Percentiles rank a stretch among this genome's conserved stretches.
Evolutionary conservation across 331 rosid genomes (phyloP).

Genomic region (Phaseolus coccineus): DNA sequence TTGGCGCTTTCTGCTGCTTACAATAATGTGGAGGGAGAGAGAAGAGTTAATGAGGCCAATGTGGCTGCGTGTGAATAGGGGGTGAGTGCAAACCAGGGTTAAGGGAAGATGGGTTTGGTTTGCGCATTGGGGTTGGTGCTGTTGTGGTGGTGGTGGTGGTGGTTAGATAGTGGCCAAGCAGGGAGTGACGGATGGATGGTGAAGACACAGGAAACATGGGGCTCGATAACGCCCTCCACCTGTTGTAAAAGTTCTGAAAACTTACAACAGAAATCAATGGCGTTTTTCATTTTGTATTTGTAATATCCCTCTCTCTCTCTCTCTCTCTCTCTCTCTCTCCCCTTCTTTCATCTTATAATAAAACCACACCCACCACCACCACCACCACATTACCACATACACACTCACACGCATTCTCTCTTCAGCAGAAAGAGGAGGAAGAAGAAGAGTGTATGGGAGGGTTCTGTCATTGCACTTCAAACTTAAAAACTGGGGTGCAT

Average conservation of each 20-base stretch:
- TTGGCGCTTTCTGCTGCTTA: slow-evolving; percentile 32
- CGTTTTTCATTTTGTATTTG: slow-evolving; percentile 47
- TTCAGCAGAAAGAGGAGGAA: background rate
- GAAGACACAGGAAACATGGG: slow-evolving; percentile 44
- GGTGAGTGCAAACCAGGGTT: slow-evolving; percentile 52
- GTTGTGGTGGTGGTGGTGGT: slow-evolving; percentile 56
- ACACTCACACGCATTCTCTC: too few species aligned
- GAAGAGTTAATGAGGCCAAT: background rate
- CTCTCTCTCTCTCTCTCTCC: slow-evolving; percentile 10
- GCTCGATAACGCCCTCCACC: slow-evolving; percentile 52
- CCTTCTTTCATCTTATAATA: slow-evolving; percentile 39
- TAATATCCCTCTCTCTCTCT: background rate
- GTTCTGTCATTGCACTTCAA: background rate
- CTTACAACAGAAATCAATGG: slow-evolving; percentile 71
- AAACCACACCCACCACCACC: background rate
- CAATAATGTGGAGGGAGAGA: slow-evolving; percentile 32
- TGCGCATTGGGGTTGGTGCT: slow-evolving; percentile 48
- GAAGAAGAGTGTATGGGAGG: background rate
- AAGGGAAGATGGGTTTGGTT: slow-evolving; percentile 53
- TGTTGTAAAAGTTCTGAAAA: slow-evolving; percentile 84
- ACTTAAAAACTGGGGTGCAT: slow-evolving; percentile 7
- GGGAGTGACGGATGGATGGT: slow-evolving; percentile 69
- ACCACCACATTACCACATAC: too few species aligned
- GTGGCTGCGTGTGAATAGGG: slow-evolving; percentile 38
- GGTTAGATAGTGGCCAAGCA: slow-evolving; percentile 63